These are phyloP conservation scores for Saussurea involucrata DNA, from an alignment of 129 eudicot species.

Conservation along the genomic window DNA sequence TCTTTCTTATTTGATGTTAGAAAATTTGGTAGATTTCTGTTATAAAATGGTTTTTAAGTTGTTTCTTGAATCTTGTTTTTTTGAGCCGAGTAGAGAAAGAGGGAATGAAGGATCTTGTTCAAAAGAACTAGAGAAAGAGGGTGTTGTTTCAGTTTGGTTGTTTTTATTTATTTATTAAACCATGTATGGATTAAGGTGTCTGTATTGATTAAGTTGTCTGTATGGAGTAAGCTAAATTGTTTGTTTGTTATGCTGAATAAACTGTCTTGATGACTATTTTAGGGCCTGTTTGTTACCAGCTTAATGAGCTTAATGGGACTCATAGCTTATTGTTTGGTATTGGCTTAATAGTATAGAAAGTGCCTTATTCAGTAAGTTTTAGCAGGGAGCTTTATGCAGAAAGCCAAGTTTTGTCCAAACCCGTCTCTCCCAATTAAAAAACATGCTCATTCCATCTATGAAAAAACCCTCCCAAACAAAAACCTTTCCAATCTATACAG, in stretches of 20 bases:
- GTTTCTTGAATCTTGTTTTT: neutral
- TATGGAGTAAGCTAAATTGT: neutral
- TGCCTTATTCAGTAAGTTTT: too few species aligned
- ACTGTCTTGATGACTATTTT: neutral
- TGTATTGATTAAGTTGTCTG: neutral
- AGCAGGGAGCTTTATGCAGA: too few species aligned
- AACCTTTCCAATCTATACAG: too few species aligned
- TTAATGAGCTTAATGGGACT: too few species aligned
- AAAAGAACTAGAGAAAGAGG: neutral
- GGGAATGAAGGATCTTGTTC: neutral
- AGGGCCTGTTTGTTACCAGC: too few species aligned
- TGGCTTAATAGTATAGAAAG: too few species aligned
- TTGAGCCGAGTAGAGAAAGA: neutral
- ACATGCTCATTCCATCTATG: too few species aligned
- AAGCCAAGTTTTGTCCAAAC: too few species aligned
- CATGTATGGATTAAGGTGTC: neutral
- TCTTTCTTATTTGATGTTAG: neutral
- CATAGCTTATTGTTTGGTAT: too few species aligned
- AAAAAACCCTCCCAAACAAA: too few species aligned
- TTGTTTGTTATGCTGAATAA: neutral
- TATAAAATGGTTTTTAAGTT: constrained; percentile 10
- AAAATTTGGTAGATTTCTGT: constrained; percentile 11
- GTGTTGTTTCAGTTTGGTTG: neutral
- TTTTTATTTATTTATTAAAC: neutral
- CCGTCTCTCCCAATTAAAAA: too few species aligned